A percentile compares a stretch with the other conserved stretches of the same genome.
Conservation (phyloP, 352 stramenopile genomes). For the Phytophthora pisi region DNA sequence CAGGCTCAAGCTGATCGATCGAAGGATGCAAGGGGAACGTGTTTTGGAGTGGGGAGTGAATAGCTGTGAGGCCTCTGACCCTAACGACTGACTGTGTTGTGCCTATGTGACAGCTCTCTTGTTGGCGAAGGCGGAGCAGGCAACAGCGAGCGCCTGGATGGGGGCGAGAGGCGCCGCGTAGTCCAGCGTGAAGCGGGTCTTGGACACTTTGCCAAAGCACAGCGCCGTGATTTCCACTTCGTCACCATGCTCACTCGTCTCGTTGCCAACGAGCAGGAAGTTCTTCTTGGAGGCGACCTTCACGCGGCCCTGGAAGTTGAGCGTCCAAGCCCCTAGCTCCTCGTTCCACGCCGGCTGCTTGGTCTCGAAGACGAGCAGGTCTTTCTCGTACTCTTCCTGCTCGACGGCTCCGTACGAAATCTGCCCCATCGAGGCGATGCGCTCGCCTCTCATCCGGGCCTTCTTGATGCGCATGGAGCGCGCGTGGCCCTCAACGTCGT, state of each 20-base stretch:
- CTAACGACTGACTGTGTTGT: constrained; percentile 7
- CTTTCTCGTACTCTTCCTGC: constrained; percentile 74
- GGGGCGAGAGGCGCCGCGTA: constrained; percentile 74
- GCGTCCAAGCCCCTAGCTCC: constrained; percentile 80
- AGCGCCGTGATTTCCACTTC: constrained; percentile 57
- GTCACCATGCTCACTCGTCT: constrained; percentile 63
- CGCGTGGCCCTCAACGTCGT: constrained; percentile 47
- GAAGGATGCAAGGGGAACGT: constrained; percentile 4
- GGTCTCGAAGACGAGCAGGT: constrained; percentile 85
- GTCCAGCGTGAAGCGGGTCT: constrained; percentile 83
- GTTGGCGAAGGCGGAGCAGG: constrained; percentile 83
- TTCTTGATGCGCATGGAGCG: constrained; percentile 51
- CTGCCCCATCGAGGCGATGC: constrained; percentile 34
- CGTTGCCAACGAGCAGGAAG: constrained; percentile 74
- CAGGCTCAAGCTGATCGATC: constrained; percentile 12
- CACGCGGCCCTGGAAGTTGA: constrained; percentile 90
- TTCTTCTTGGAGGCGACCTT: constrained; percentile 94
- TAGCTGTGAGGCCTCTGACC: not conserved
- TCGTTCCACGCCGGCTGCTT: constrained; percentile 89
- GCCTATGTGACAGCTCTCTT: constrained; percentile 85
- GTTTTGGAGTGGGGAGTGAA: not conserved
- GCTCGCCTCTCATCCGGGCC: constrained; percentile 27
- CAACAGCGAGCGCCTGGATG: constrained; percentile 83
- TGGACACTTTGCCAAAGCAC: constrained; percentile 86
- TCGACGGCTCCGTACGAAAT: constrained; percentile 69